Conservation (phyloP, 169 alveolate species). For the Cryptosporidium sp. region DNA sequence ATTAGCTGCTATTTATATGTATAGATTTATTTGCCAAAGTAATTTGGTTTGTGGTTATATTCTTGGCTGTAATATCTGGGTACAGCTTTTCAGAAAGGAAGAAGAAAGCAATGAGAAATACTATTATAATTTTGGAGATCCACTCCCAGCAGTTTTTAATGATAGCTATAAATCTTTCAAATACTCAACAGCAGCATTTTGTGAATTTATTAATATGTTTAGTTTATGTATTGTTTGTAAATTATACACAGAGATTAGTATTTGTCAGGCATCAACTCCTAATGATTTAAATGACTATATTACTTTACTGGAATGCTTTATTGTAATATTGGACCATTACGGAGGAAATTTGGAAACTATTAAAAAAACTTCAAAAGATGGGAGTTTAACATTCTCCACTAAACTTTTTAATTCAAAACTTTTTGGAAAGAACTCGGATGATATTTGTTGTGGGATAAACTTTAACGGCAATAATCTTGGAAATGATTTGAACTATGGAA, state of each 20-base stretch:
- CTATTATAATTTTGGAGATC: background rate
- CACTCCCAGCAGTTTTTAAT: conserved; percentile 20
- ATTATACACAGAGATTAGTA: conserved; percentile 46
- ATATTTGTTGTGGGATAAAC: conserved; percentile 48
- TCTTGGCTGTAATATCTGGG: conserved; percentile 30
- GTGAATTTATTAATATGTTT: conserved; percentile 57
- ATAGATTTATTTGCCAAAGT: conserved; percentile 18
- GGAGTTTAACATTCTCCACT: conserved; percentile 42
- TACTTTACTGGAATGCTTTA: conserved; percentile 23
- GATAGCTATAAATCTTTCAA: conserved; percentile 36
- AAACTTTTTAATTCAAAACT: conserved; percentile 32
- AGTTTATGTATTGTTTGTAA: conserved; percentile 29
- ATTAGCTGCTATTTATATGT: conserved; percentile 36
- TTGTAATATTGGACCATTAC: conserved; percentile 1
- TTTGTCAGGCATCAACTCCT: conserved; percentile 13
- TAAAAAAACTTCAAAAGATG: conserved; percentile 42
- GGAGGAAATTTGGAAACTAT: conserved; percentile 42
- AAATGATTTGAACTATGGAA: background rate
- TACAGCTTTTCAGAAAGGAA: conserved; percentile 4
- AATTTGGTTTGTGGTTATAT: conserved; percentile 37
- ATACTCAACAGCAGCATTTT: conserved; percentile 28
- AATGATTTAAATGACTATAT: conserved; percentile 25
- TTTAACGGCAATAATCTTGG: conserved; percentile 31
- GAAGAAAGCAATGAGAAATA: background rate
- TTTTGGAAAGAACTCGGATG: conserved; percentile 49